Percentiles rank a stretch among this genome's conserved stretches.
phyloP scores from a whole-genome alignment of 305 asterid species.

The Fraxinus ornus region DNA sequence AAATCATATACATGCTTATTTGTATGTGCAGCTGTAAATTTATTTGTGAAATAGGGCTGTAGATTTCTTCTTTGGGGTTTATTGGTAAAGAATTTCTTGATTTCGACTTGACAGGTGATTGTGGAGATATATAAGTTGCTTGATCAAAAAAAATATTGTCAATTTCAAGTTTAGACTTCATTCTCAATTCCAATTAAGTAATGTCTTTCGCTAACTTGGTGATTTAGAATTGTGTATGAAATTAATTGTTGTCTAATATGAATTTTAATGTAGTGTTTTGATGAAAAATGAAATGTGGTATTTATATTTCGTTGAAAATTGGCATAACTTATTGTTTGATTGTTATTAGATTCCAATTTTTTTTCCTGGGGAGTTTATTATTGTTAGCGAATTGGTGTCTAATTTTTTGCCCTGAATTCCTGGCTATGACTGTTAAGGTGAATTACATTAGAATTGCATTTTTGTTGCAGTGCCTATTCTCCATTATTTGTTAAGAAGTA shows the following conservation, averaged over 20 bases:
- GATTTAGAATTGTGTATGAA: neutral
- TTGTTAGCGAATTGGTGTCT: neutral
- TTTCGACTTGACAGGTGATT: neutral
- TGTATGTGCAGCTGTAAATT: neutral
- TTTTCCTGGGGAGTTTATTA: neutral
- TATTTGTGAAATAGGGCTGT: neutral
- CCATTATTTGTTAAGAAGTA: neutral
- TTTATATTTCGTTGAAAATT: neutral
- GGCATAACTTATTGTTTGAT: neutral
- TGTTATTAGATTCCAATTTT: neutral
- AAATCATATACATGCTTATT: too few relatives aligned
- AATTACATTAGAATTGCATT: neutral
- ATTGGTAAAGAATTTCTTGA: neutral
- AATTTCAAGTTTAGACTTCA: neutral
- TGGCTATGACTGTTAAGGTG: neutral
- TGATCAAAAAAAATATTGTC: neutral
- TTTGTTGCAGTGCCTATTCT: neutral
- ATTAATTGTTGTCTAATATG: too few relatives aligned
- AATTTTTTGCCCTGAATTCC: neutral
- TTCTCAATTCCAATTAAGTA: neutral
- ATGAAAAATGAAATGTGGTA: neutral
- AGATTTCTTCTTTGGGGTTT: neutral
- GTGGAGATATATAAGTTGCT: neutral
- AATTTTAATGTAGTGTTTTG: neutral
- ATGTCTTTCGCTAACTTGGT: neutral